Conservation (phyloP, 1,284 basidiomycete genomes). For the Ceratobasidium sp. region DNA sequence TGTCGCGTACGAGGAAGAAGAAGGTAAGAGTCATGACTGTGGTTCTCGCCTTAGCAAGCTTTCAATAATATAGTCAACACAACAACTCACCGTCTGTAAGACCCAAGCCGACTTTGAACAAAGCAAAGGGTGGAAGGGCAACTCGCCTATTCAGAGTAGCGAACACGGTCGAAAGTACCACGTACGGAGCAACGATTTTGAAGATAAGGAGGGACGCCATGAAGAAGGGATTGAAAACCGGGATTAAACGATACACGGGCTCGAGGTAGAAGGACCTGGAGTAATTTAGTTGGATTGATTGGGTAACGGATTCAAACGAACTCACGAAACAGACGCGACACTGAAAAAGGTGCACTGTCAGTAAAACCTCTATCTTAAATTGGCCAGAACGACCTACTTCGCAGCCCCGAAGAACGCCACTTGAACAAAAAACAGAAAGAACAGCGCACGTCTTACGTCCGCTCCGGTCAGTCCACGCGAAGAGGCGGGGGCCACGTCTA, state of each 20-base stretch:
- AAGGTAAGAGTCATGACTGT: constrained; percentile 81
- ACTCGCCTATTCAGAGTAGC: constrained; percentile 71
- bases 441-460: constrained; percentile 76
- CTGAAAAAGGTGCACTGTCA: constrained; percentile 53
- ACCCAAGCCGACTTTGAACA: constrained; percentile 75
- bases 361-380: neutral
- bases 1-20: constrained; percentile 83
- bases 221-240: constrained; percentile 85
- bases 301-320: constrained; percentile 39
- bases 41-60: constrained; percentile 37
- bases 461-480: constrained; percentile 61
- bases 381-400: constrained; percentile 62
- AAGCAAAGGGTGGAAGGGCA: constrained; percentile 72
- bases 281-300: constrained; percentile 7
- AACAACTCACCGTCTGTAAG: constrained; percentile 69
- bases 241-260: constrained; percentile 87
- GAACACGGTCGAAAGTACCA: constrained; percentile 73
- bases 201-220: constrained; percentile 80
- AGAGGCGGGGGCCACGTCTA: neutral
- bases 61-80: constrained; percentile 19
- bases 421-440: constrained; percentile 88
- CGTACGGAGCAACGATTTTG: constrained; percentile 83
- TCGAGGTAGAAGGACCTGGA: constrained; percentile 84
- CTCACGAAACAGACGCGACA: constrained; percentile 85
- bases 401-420: constrained; percentile 89